Base-by-base conservation (phyloP, 2,329 filamentous ascomycete genomes). In the Aquanectria penicillioides region DNA sequence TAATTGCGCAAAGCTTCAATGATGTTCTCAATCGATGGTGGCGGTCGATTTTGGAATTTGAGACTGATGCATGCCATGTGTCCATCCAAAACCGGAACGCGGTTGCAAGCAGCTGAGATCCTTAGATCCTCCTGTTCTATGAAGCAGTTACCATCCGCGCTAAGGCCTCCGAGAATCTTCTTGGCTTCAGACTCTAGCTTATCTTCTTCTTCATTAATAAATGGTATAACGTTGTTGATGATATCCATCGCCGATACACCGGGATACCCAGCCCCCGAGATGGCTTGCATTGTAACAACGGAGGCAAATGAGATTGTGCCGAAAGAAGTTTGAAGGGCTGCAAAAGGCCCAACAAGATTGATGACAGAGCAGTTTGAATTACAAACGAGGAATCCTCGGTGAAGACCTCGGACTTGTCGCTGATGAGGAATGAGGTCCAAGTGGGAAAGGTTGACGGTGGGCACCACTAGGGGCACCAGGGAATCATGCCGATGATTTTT, bases 291-390 rank as follows among this genome's bases (percentile, higher is more conserved):
- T 36, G 94, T 97, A 68, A 97, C 93, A 48, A 98, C 92, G 66
- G 83, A 87, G 67, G 87, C 87, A 68, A 79, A 75, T 59, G 92
- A 90, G 66, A 97, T 91, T 69, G 89, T 88, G 41, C 94, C 95
- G 71, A 98, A 97, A 68, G 86, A 88, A 47, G 89, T 86, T 75
- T 97, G 91, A 28, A 98, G 86, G 13, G 94, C 94, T 7, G 93
- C 93, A 73, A 97, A 94, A 17, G 94, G 94, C 63, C 97, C 96
- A 59, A 97, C 94, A 55, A 98, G 87, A 43, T 94, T 94, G 70
- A 97, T 97, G 71, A 97, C 94, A 52, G 94, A 94, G 80, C 95
- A 99, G 81, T 98, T 98, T 65, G 93, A 97, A 82, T 98, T 98
- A 85, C 94, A 97, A 59, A 97, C 93, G 28, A 97, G 80, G 81